These are phyloP conservation scores for Coemansia biformis DNA, from an alignment of 192 early-diverging fungal genomes.

Conservation along the genomic window DNA sequence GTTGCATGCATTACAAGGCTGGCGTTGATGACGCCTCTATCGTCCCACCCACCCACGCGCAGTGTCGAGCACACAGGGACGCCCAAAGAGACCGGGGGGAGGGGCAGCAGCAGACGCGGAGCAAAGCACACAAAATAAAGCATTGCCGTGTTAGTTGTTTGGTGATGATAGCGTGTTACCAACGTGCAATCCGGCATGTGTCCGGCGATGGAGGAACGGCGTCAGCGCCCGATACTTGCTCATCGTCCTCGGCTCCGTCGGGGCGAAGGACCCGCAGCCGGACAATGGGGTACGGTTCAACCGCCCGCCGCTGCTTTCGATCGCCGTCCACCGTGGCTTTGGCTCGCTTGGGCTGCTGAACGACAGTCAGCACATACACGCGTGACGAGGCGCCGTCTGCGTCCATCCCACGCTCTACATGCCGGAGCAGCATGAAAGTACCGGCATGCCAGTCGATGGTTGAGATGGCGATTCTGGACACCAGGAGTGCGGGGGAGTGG, in stretches of 20 bases:
- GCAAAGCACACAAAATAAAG: too few relatives aligned
- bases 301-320: conserved; percentile 27
- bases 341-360: conserved; percentile 41
- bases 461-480: too few relatives aligned
- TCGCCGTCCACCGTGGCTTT: conserved; percentile 9
- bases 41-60: too few relatives aligned
- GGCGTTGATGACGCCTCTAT: conserved; percentile 1
- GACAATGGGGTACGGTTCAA: conserved; percentile 43
- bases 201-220: background rate
- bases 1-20: conserved; percentile 26
- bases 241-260: conserved; percentile 22
- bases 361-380: conserved; percentile 13
- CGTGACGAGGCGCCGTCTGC: background rate
- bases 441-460: too few relatives aligned
- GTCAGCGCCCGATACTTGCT: conserved; percentile 24
- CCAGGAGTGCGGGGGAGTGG: too few relatives aligned
- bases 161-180: too few relatives aligned
- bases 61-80: too few relatives aligned
- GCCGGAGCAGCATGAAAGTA: too few relatives aligned
- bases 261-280: conserved; percentile 12
- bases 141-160: too few relatives aligned
- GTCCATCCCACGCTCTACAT: background rate
- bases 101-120: too few relatives aligned
- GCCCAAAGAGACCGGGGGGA: too few relatives aligned
- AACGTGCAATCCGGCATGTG: too few relatives aligned